Conservation (phyloP, 345 rosid species). For the Jatropha curcas region DNA sequence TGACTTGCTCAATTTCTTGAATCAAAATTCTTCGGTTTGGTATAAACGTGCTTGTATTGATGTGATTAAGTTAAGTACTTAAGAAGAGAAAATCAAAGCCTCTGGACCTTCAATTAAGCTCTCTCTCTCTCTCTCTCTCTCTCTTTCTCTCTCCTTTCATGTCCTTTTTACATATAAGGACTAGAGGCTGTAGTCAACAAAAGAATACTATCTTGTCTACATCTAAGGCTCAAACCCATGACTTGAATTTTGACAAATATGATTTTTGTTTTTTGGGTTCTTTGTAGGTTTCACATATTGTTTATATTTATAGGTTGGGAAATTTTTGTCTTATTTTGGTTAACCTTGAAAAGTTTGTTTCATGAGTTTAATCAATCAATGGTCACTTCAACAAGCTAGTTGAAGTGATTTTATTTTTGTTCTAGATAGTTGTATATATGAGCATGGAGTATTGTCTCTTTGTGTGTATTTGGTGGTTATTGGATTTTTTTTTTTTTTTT, state of each 20-base stretch:
- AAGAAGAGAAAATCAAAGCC: neutral
- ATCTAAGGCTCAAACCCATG: neutral
- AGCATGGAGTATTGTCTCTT: conserved; percentile 9
- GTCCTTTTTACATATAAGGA: neutral
- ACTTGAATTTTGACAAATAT: neutral
- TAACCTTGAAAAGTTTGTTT: neutral
- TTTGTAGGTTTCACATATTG: neutral
- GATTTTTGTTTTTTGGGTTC: neutral
- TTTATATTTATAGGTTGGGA: neutral
- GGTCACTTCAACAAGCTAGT: conserved; percentile 3
- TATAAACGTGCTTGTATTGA: neutral
- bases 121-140: neutral
- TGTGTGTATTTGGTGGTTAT: neutral
- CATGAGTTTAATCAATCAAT: neutral
- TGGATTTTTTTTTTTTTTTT: too few relatives aligned
- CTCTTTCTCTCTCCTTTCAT: neutral
- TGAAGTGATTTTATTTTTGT: too few relatives aligned
- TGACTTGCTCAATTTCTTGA: neutral
- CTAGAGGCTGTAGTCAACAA: too few relatives aligned
- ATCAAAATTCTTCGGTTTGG: neutral
- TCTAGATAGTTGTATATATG: neutral
- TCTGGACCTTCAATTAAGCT: neutral
- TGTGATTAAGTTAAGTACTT: too few relatives aligned
- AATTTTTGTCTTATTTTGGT: neutral
- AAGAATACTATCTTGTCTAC: neutral